Evolutionary conservation across 345 rosid species (phyloP).

Genomic region (Brassica cretica): DNA sequence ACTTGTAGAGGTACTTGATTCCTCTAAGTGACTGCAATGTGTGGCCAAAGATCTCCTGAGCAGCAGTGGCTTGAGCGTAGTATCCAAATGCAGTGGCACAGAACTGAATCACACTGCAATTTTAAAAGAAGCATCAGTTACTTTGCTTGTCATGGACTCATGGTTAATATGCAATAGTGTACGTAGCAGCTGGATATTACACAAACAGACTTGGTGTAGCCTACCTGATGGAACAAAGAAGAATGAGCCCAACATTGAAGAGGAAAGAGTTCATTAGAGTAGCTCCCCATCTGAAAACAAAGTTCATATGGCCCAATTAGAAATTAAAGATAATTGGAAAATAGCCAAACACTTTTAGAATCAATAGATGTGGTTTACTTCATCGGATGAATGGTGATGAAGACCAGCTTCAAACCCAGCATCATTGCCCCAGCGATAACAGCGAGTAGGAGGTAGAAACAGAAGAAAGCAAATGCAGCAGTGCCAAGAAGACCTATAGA

Average conservation of each 20-base stretch:
- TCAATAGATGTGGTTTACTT: constrained; percentile 52
- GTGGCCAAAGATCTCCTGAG: constrained; percentile 97
- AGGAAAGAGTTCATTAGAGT: constrained; percentile 98
- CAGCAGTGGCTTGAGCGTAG: constrained; percentile 99
- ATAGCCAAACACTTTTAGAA: constrained; percentile 21
- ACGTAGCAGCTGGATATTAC: neutral
- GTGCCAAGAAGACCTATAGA: constrained; percentile 95
- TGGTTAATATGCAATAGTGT: neutral
- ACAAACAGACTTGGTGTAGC: neutral
- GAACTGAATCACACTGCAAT: constrained; percentile 91
- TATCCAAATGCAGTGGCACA: constrained; percentile 95
- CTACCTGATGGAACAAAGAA: constrained; percentile 91
- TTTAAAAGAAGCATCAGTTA: constrained; percentile 25
- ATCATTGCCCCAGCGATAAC: constrained; percentile 99
- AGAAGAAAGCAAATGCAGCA: constrained; percentile 96
- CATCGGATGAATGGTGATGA: constrained; percentile 97
- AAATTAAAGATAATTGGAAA: constrained; percentile 21
- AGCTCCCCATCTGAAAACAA: constrained; percentile 90
- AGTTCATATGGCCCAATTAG: constrained; percentile 30
- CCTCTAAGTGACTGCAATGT: constrained; percentile 97
- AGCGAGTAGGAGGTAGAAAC: constrained; percentile 96
- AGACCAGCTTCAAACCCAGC: constrained; percentile 92
- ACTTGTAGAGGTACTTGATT: constrained; percentile 92
- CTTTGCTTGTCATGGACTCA: neutral
- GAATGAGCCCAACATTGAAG: constrained; percentile 96